Conservation (phyloP, 2,329 filamentous ascomycete genomes). For the Fusarium praegraminearum region DNA sequence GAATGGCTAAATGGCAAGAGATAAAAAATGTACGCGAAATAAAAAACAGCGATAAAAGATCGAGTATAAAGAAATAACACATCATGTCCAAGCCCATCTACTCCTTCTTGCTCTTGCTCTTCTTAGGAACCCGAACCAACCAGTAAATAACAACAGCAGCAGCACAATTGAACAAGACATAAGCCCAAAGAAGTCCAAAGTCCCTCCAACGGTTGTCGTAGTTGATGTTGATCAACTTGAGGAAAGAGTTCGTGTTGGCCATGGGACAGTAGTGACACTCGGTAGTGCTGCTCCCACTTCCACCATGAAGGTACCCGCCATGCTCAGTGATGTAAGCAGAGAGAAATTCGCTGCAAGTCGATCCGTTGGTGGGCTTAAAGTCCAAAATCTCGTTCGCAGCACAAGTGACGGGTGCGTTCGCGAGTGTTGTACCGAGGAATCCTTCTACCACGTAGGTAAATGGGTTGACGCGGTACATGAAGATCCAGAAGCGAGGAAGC, state of each 20-base stretch:
- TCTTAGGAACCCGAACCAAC: conserved; percentile 54
- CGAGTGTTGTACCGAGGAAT: conserved; percentile 72
- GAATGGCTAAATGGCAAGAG: background rate
- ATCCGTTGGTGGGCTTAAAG: conserved; percentile 11
- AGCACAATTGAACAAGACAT: conserved; percentile 63
- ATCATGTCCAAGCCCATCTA: background rate
- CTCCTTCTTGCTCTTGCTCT: background rate
- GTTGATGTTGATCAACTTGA: conserved; percentile 56
- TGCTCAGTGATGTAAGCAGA: conserved; percentile 8
- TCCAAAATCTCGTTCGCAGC: conserved; percentile 6
- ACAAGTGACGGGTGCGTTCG: conserved; percentile 58
- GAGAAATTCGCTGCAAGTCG: background rate
- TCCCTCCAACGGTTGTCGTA: conserved; percentile 67
- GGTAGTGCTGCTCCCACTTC: background rate
- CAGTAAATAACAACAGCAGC: conserved; percentile 63
- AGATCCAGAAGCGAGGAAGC: conserved; percentile 79
- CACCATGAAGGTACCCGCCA: background rate
- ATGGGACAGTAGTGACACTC: conserved; percentile 61
- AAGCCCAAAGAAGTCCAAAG: conserved; percentile 66
- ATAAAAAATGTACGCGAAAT: background rate
- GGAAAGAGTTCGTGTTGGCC: conserved; percentile 48
- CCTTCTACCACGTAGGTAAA: conserved; percentile 79
- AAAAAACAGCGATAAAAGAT: background rate
- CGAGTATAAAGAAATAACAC: too few relatives aligned
- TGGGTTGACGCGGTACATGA: conserved; percentile 79